phyloP scores from a whole-genome alignment of 805 yeast species.

The Barnettozyma pratensis region DNA sequence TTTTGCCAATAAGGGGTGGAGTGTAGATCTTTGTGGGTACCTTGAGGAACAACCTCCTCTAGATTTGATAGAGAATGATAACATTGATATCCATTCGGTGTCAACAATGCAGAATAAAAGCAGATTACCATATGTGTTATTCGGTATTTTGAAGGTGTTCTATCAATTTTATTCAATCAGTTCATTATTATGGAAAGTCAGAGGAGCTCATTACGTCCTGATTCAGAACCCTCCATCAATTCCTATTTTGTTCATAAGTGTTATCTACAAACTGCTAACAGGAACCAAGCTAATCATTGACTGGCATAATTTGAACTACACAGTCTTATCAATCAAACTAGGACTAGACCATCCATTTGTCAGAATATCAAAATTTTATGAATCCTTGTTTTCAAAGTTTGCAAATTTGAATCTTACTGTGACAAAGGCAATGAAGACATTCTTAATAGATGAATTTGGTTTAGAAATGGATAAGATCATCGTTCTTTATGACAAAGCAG shows the following conservation, averaged over 20 bases:
- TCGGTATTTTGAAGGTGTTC: slow-evolving; percentile 54
- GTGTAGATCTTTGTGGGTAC: slow-evolving; percentile 85
- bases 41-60: slow-evolving; percentile 50
- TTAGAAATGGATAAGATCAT: slow-evolving; percentile 43
- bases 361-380: slow-evolving; percentile 54
- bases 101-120: slow-evolving; percentile 33
- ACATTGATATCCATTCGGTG: slow-evolving; percentile 47
- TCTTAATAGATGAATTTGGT: slow-evolving; percentile 50
- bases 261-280: slow-evolving; percentile 47
- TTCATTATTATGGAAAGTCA: slow-evolving; percentile 42
- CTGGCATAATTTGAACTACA: slow-evolving; percentile 94
- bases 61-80: slow-evolving; percentile 44
- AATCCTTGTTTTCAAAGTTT: slow-evolving; percentile 50
- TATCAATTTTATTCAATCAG: slow-evolving; percentile 48
- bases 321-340: slow-evolving; percentile 68
- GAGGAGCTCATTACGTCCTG: slow-evolving; percentile 63
- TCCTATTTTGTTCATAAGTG: slow-evolving; percentile 67
- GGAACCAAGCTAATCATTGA: slow-evolving; percentile 71
- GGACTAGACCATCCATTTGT: slow-evolving; percentile 54
- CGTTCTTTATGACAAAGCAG: slow-evolving; percentile 86
- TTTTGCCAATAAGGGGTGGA: slow-evolving; percentile 60
- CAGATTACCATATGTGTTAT: slow-evolving; percentile 47
- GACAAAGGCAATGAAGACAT: slow-evolving; percentile 64
- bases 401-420: slow-evolving; percentile 79
- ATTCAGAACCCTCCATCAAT: slow-evolving; percentile 92